These are phyloP conservation scores for Aureobasidium pullulans DNA, from an alignment of 2,329 filamentous ascomycete species.

Conservation along the genomic window DNA sequence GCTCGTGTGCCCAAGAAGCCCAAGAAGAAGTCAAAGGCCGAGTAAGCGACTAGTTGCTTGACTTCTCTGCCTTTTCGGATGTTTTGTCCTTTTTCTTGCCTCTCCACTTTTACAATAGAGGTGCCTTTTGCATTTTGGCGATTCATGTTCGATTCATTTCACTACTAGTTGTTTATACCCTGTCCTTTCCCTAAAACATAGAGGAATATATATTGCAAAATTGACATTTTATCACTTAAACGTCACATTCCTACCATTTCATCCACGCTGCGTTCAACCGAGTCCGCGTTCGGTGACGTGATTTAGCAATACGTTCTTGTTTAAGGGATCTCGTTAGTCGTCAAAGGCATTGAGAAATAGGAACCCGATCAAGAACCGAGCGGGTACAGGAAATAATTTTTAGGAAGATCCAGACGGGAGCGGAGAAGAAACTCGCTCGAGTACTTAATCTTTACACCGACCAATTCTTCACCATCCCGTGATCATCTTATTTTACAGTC, in stretches of 20 bases:
- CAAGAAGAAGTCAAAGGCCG: conserved; percentile 10
- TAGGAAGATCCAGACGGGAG: no score
- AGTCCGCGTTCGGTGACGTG: no score
- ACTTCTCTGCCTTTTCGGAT: not conserved
- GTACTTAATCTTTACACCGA: no score
- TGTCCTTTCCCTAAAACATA: not conserved
- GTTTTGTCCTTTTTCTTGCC: not conserved
- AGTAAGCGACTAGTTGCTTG: not conserved
- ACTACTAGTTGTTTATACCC: not conserved
- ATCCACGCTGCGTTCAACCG: not conserved
- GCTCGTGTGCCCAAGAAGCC: conserved; percentile 42
- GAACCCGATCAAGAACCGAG: no score
- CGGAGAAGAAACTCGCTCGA: no score
- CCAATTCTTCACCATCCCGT: no score
- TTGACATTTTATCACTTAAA: not conserved
- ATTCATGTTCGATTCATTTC: not conserved
- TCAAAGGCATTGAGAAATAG: no score
- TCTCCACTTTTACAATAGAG: not conserved
- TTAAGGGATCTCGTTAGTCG: no score
- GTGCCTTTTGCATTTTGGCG: not conserved
- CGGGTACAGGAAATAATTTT: no score
- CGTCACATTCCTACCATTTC: not conserved
- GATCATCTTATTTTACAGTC: no score
- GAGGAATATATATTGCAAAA: not conserved
- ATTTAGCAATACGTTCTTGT: no score